Base-by-base conservation (phyloP, 441 rosid genomes). In the Capsella rubella region DNA sequence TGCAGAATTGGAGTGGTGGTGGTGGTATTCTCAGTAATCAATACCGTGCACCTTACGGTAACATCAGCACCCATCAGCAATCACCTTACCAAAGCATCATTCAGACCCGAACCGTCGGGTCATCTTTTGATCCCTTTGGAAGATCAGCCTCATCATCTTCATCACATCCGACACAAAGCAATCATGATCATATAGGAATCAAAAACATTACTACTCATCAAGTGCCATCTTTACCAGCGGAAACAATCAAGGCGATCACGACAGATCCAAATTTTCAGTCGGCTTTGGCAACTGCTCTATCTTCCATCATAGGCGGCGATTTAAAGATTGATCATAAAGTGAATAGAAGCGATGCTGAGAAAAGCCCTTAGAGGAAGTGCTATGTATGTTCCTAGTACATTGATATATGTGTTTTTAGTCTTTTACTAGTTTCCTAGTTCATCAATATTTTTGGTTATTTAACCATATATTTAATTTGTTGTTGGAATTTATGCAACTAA, bases 211-310 rank as follows among this genome's bases (percentile, higher is more conserved):
- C 13, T 51, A 13, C 52, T 60, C 69, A 62, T 43, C 73, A 81
- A 72, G 79, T 71, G 42, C 86, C 80, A 29, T 66, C 79, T 64
- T 56, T 80, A 34, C 81, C 83, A 0, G 76, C 78, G 1, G 91
- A 87, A 74, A 72, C 87, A 40, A 84, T 89, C 34, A 83, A 87
- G 77, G 95, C 87, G 8, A 85, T 90, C 76, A 87, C 96, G 0
- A 75, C 90, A 5, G 96, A 93, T 76, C 97, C 98, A 18, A 85
- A 59, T 83, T 93, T 91, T 67, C 97, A 90, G 60, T 85, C 97
- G 8, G 93, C 89, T 65, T 73, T 93, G 53, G 92, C 85, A 0
- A 87, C 87, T 11, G 98, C 96, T 53, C 84, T 93, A 52, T 74
- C 88, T 31, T 91, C 96, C 34, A 85, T 93, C 71, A 88, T 91